phyloP scores from a whole-genome alignment of 2,329 filamentous ascomycete species.

The Leptographium lundbergii region DNA sequence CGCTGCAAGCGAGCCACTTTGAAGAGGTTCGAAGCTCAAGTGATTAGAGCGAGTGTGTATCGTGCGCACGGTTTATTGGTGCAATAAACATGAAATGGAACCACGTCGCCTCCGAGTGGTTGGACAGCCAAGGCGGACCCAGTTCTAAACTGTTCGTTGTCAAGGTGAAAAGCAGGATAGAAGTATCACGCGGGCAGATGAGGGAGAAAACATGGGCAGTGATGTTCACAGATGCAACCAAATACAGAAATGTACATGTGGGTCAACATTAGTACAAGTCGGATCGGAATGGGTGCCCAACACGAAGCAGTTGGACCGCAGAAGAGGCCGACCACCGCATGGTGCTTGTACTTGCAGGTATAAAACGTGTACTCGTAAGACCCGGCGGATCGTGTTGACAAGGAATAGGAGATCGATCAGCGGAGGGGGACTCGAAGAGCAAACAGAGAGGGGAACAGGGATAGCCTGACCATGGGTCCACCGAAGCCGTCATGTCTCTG shows the following conservation, averaged over 20 bases:
- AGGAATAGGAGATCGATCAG: background rate
- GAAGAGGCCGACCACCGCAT: background rate
- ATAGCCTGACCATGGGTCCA: background rate
- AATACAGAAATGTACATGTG: background rate
- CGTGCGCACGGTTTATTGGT: slow-evolving; percentile 21
- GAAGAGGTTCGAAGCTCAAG: slow-evolving; percentile 17
- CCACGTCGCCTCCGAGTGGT: slow-evolving; percentile 22
- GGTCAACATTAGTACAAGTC: background rate
- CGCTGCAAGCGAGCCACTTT: slow-evolving; percentile 15
- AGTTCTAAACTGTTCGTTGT: background rate
- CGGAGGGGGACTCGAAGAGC: background rate
- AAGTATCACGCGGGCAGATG: background rate
- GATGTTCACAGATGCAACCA: background rate
- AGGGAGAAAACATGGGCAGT: background rate
- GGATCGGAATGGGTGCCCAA: slow-evolving; percentile 4
- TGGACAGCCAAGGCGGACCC: background rate
- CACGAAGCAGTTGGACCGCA: background rate
- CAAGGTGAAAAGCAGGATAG: background rate
- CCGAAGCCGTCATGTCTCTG: background rate
- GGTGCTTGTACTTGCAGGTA: background rate
- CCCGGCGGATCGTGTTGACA: background rate
- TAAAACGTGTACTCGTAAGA: background rate
- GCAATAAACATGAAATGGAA: slow-evolving; percentile 20
- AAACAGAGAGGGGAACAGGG: background rate
- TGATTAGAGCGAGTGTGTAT: slow-evolving; percentile 20